Evolutionary conservation across 768 basidiomycete genomes (phyloP), one percentile per base, ranked within the genome.

Genomic region (Psilocybe tampanensis): DNA sequence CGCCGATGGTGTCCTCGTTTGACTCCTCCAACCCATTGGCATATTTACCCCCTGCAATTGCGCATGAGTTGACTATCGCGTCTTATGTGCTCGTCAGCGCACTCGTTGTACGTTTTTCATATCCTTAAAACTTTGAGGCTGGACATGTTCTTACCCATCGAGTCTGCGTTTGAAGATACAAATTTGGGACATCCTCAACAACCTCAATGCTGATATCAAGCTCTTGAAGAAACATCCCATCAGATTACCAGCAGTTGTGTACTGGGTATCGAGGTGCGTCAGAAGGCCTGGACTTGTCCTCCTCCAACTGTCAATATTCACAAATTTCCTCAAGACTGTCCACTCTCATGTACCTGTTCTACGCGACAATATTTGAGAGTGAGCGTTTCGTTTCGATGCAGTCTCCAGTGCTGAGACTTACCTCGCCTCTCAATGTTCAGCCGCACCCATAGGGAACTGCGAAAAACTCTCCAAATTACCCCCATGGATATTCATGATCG

Each of bases 41-140:
- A 56, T 66, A 1, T 44, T 66, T 24, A 55, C 64, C 34, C 64
- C 68, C n/a, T 68, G 69, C 47, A 9, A 1, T 33, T 5, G 19
- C 29, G n/a, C 47, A 33, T 18, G 47, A 48, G n/a, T 33, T 48
- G 11, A 48, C 24, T 13, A 33, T 51, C 60, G 63, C 56, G 59
- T 64, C 52, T 65, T 6, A 61, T 66, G 8, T 55, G 39, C 19
- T 60, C 68, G 0, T 48, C 29, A 29, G 47, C 8, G 47, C 50
- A 2, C 2, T 47, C 8, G 49, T 42, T 13, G 56, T 57, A 23
- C 24, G 56, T 11, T 21, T 3, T 23, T 2, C 3, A 26, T 12
- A 32, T 34, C 11, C 15, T 48, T n/a, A 26, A 7, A 43, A 51
- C 22, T 3, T n/a, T n/a, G 12, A 12, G 29, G 17, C 18, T n/a